Conservation (phyloP, 2,329 filamentous ascomycete species). For the Aschersonia sp. region DNA sequence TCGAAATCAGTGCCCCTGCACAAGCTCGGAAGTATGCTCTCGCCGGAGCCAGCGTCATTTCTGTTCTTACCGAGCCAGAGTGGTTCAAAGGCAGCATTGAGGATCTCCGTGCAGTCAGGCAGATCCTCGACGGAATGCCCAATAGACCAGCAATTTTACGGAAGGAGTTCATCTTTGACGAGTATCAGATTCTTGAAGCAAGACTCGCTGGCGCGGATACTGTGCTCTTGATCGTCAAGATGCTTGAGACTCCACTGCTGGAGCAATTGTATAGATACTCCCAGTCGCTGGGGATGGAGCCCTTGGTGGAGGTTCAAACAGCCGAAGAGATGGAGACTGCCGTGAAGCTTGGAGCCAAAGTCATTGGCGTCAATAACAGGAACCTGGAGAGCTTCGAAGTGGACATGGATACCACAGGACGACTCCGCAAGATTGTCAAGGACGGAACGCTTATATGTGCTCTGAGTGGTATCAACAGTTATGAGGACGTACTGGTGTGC, state of each 20-base stretch:
- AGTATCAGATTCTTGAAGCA: slow-evolving; percentile 95
- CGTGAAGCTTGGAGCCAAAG: slow-evolving; percentile 72
- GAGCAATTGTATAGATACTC: slow-evolving; percentile 79
- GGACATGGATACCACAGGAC: slow-evolving; percentile 81
- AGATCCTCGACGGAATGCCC: slow-evolving; percentile 79
- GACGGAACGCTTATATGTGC: slow-evolving; percentile 82
- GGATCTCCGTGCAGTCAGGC: slow-evolving; percentile 73
- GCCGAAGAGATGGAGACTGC: slow-evolving; percentile 85
- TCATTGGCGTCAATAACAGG: slow-evolving; percentile 95
- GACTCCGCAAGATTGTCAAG: slow-evolving; percentile 75
- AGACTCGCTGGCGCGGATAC: slow-evolving; percentile 88
- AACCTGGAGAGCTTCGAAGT: slow-evolving; percentile 96
- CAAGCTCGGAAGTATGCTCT: slow-evolving; percentile 88
- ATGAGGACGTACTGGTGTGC: slow-evolving; percentile 79
- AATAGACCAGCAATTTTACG: slow-evolving; percentile 84
- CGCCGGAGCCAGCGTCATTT: slow-evolving; percentile 91
- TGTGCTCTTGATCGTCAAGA: slow-evolving; percentile 92
- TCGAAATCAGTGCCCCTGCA: slow-evolving; percentile 73
- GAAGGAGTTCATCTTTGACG: slow-evolving; percentile 96
- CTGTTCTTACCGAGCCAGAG: slow-evolving; percentile 93
- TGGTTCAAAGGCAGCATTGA: slow-evolving; percentile 99
- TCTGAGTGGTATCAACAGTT: slow-evolving; percentile 80
- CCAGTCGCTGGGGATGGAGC: slow-evolving; percentile 86
- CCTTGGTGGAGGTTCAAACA: slow-evolving; percentile 91
- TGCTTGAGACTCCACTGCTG: slow-evolving; percentile 67